Conservation (phyloP, 1,139 yeast species). For the Protomyces inouyei region DNA sequence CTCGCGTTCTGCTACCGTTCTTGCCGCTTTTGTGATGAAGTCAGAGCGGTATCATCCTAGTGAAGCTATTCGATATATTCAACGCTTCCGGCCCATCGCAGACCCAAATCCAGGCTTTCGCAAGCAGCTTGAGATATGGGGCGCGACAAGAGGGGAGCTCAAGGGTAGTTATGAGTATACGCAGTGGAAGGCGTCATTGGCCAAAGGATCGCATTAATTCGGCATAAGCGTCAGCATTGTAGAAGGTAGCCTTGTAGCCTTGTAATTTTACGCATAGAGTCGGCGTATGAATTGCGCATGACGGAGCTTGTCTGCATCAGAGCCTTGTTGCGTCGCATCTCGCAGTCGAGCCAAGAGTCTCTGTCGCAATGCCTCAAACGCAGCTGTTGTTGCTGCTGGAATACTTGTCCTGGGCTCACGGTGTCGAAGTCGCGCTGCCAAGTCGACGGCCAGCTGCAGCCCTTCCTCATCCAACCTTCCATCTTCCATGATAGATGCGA, state of each 20-base stretch:
- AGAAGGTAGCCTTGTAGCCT: too few species aligned
- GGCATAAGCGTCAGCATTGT: too few species aligned
- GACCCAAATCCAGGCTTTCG: slow-evolving; percentile 70
- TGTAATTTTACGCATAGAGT: neutral
- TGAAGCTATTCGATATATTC: slow-evolving; percentile 68
- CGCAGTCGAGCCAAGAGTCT: neutral
- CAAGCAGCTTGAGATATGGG: slow-evolving; percentile 60
- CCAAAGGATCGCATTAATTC: neutral
- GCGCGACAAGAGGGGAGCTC: slow-evolving; percentile 9
- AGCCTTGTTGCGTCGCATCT: neutral
- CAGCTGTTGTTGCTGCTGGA: neutral
- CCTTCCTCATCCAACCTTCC: neutral
- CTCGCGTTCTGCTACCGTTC: slow-evolving; percentile 69
- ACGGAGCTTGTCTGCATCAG: neutral
- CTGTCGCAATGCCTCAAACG: neutral
- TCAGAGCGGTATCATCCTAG: slow-evolving; percentile 55
- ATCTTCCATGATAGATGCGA: neutral
- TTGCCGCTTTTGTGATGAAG: slow-evolving; percentile 74
- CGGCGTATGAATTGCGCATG: neutral
- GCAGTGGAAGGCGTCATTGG: slow-evolving; percentile 3
- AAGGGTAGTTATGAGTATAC: slow-evolving; percentile 12
- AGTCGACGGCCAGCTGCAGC: neutral
- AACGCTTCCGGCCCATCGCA: slow-evolving; percentile 54
- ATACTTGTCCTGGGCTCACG: neutral
- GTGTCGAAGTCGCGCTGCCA: neutral